A percentile compares a stretch with the other conserved stretches of the same genome.
These are phyloP conservation scores for Eugenia klotzschiana DNA, from an alignment of 441 rosid genomes.

Conservation along the genomic window DNA sequence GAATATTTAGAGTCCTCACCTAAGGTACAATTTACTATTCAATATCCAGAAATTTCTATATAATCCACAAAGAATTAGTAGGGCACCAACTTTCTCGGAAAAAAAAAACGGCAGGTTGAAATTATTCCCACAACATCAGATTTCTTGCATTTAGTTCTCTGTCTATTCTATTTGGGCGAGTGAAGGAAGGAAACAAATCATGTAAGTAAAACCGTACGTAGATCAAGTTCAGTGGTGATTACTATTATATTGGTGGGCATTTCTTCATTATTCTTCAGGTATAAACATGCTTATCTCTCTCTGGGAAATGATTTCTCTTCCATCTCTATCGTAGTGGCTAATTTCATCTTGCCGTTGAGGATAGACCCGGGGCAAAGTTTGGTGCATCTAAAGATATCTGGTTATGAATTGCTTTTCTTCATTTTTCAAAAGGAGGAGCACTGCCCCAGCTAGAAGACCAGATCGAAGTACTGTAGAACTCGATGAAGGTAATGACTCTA, in stretches of 20 bases:
- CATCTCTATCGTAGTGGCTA: neutral
- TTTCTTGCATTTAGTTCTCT: neutral
- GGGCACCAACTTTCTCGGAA: neutral
- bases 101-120: neutral
- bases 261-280: neutral
- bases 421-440: slow-evolving; percentile 13
- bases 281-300: neutral
- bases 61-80: neutral
- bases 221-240: neutral
- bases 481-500: slow-evolving; percentile 26
- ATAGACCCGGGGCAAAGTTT: neutral
- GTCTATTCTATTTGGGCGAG: neutral
- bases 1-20: neutral
- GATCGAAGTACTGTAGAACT: slow-evolving; percentile 8
- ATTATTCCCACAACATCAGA: neutral
- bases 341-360: neutral
- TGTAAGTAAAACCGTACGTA: neutral
- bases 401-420: slow-evolving; percentile 29
- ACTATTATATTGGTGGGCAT: neutral
- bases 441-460: neutral
- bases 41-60: neutral
- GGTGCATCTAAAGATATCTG: neutral
- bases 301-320: neutral
- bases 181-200: neutral
- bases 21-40: neutral